A percentile compares a stretch with the other conserved stretches of the same genome.
These are phyloP conservation scores for Tritrichomonas musculus DNA, from an alignment of 208 protist species.

Conservation along the genomic window DNA sequence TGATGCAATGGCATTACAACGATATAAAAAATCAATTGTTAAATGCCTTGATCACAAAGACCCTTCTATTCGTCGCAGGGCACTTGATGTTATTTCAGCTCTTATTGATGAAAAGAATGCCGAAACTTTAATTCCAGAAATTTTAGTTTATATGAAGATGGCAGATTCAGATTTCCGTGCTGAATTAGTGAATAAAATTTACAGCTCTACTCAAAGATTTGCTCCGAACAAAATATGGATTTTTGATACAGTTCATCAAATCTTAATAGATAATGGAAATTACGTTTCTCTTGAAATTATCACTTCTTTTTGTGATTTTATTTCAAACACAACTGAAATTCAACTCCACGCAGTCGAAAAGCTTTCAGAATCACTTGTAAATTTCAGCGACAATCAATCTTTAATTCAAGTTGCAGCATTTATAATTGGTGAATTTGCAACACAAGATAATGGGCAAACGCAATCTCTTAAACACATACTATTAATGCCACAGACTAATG, in stretches of 20 bases:
- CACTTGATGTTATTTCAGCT: background rate
- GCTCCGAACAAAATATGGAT: background rate
- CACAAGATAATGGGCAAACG: background rate
- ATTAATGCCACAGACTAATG: background rate
- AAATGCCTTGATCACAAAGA: background rate
- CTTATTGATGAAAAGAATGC: conserved; percentile 7
- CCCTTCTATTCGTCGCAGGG: background rate
- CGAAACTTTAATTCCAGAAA: background rate
- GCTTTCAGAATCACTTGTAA: background rate
- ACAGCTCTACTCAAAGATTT: background rate
- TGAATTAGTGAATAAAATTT: background rate
- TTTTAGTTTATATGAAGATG: background rate
- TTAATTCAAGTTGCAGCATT: background rate
- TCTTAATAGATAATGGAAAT: background rate
- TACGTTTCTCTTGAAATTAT: background rate
- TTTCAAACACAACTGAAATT: background rate
- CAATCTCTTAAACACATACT: background rate
- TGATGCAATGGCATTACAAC: background rate
- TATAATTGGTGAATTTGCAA: background rate
- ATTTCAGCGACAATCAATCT: background rate
- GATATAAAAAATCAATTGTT: background rate
- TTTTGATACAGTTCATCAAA: background rate
- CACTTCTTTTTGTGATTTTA: background rate
- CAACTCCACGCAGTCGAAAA: background rate
- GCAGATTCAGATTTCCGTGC: background rate